Base-by-base conservation (phyloP, 345 rosid species). In the Salix viminalis region DNA sequence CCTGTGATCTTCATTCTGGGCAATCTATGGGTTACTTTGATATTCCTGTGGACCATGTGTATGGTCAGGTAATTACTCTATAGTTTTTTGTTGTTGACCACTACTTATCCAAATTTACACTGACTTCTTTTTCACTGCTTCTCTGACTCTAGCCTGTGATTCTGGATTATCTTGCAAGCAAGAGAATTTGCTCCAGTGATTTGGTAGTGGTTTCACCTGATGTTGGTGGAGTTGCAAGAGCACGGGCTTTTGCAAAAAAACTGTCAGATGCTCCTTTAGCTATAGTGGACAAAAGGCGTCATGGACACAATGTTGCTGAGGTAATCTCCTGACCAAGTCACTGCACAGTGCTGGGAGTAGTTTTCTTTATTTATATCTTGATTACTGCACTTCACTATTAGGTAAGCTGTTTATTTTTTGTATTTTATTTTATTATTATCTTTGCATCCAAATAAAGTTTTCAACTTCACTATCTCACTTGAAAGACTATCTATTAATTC, bases 1-100 rank as follows among this genome's bases (percentile, higher is more conserved):
- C 97, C 64, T 92, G 98, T 87, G 99, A 95, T 89, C 97, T 95
- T 81, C 99, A 95, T 82, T 93, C 99, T 6, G 97, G 99, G 72
- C 97, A 93, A 86, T 95, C 99, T 69, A 93, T 95, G 92, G 99
- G 97, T 7, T 95, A 93, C 83, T 95, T 95, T 83, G 99, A 95
- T 80, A 95, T 95, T 74, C 96, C 99, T 36, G 94, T 93, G 42
- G 99, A 95, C 84, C 97, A 95, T 84, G 94, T 93, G 11, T 90
- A 91, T 82, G 94, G 99, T 81, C 96, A 89, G 96, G 97, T 93
- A 86, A 71, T 75, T 65, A 36, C 9, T 70, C 34, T 26, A 4
- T 19, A 2, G 21, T 19, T 72, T 65, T 34, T 36, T 18, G 5
- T 24, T 21, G 60, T 9, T 71, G 18, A 21, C 34, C 23, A 0